A percentile compares a stretch with the other conserved stretches of the same genome.
phyloP scores from a whole-genome alignment of 2,329 filamentous ascomycete genomes.

The Neonectria faginata region DNA sequence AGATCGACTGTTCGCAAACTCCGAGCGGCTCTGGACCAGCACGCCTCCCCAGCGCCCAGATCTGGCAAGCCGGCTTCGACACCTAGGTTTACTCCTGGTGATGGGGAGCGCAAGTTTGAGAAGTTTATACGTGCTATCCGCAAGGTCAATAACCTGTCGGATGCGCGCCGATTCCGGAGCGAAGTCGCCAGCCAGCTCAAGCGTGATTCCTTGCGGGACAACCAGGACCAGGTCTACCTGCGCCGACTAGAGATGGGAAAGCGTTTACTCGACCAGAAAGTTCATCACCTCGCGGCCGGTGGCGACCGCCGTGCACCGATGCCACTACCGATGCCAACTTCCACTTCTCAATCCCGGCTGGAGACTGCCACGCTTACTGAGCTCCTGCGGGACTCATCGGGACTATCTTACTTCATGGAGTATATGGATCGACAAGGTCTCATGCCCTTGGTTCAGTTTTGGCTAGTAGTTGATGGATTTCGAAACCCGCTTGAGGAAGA shows the following conservation, averaged over 20 bases:
- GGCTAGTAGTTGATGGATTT: conserved; percentile 97
- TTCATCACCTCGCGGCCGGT: conserved; percentile 80
- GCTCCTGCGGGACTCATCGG: conserved; percentile 88
- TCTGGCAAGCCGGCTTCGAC: conserved; percentile 74
- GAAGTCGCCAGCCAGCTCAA: conserved; percentile 94
- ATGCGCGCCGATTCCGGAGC: conserved; percentile 90
- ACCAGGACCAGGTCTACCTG: conserved; percentile 86
- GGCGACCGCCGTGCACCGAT: conserved; percentile 60
- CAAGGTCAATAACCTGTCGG: conserved; percentile 89
- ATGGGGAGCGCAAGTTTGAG: conserved; percentile 93
- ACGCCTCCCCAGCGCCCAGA: conserved; percentile 84
- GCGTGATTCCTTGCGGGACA: conserved; percentile 81
- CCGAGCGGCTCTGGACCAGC: conserved; percentile 90
- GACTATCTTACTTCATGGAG: conserved; percentile 98
- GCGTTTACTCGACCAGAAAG: conserved; percentile 87
- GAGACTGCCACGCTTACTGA: conserved; percentile 84
- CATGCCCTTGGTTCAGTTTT: conserved; percentile 95
- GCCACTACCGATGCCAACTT: conserved; percentile 41
- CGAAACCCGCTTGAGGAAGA: conserved; percentile 91
- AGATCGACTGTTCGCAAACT: conserved; percentile 94
- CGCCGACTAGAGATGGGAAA: conserved; percentile 93
- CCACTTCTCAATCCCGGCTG: conserved; percentile 67
- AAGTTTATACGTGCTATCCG: conserved; percentile 91
- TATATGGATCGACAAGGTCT: conserved; percentile 94
- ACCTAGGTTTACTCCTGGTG: conserved; percentile 81